Evolutionary conservation across 2,329 filamentous ascomycete genomes (phyloP), one percentile per base, ranked within the genome.

Genomic region (Trematosphaeria pertusa): DNA sequence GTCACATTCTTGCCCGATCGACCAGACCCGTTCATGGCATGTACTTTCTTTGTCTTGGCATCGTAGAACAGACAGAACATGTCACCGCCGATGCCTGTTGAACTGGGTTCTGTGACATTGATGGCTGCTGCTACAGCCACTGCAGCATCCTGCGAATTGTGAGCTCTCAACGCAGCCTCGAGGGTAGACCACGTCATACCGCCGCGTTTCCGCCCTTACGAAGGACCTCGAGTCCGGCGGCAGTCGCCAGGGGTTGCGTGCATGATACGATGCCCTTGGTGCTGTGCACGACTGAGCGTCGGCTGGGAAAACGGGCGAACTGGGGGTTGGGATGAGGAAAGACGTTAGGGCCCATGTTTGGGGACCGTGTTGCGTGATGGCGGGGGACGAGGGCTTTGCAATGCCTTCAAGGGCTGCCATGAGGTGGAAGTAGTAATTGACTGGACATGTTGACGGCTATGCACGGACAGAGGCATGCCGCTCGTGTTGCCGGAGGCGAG

Each of bases 31-130:
- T 99, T 99, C 72, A 97, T 77, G 8, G 91, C 89, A 43, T 86
- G 87, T 7, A 97, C 87, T 54, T 88, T 88, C 66, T 88, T 88
- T 0, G 87, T 89, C 59, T 87, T 83, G 32, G 91, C 90, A 67
- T 95, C 84, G 77, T 93, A 97, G 79, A 85, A 97, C 26, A 97
- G 83, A 71, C 92, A 92, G 75, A 97, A 99, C 86, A 96, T 91
- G 74, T 99, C 94, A 53, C 94, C 94, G 46, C 94, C 94, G 50
- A 99, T 97, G 31, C 94, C 94, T 0, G 94, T 97, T 5, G 89
- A 94, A 48, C 86, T 86, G 6, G 94, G 94, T 69, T 99, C 94
- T 0, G 93, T 96, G 67, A 97, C 83, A 73, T 97, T 97, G 46
- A 99, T 79, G 4, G 86, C 91, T 22, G 94, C 94, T 34, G 94